These are phyloP conservation scores for Saccharomycopsis fodiens DNA, from an alignment of 805 yeast genomes.

Conservation along the genomic window DNA sequence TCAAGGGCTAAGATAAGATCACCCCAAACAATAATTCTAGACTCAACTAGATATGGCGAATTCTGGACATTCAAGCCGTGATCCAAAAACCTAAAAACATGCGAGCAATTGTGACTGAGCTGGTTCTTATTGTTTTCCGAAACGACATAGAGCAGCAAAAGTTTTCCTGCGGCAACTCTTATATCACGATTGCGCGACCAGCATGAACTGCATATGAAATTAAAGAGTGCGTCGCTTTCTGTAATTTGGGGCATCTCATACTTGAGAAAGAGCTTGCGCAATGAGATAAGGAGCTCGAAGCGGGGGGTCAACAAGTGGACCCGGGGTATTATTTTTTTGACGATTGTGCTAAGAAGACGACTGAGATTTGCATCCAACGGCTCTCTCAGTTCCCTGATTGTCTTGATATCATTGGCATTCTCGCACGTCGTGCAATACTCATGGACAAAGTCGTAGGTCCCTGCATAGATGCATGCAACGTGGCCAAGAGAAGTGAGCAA, in stretches of 20 bases:
- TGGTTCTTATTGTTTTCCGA: conserved; percentile 35
- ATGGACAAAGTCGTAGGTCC: conserved; percentile 25
- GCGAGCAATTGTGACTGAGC: conserved; percentile 8
- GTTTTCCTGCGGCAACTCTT: conserved; percentile 42
- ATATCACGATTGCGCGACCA: conserved; percentile 44
- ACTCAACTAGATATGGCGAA: conserved; percentile 14
- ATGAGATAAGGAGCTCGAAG: conserved; percentile 35
- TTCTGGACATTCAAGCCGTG: conserved; percentile 3
- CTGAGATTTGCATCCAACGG: neutral
- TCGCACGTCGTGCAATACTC: conserved; percentile 20
- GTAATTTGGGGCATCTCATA: conserved; percentile 39
- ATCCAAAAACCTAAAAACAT: conserved; percentile 16
- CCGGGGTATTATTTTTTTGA: too few relatives aligned
- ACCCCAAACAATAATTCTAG: conserved; percentile 40
- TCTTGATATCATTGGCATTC: conserved; percentile 5
- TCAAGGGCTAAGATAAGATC: conserved; percentile 53
- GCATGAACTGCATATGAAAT: conserved; percentile 35
- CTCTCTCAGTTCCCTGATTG: neutral
- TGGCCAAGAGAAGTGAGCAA: conserved; percentile 34
- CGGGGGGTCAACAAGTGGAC: neutral
- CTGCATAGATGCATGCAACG: conserved; percentile 30
- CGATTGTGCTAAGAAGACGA: too few relatives aligned
- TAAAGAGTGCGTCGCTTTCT: conserved; percentile 27
- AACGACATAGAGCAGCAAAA: conserved; percentile 44
- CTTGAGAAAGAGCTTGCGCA: conserved; percentile 45